Base-by-base conservation (phyloP, 2,329 filamentous ascomycete genomes). In the Byssochlamys sp. region DNA sequence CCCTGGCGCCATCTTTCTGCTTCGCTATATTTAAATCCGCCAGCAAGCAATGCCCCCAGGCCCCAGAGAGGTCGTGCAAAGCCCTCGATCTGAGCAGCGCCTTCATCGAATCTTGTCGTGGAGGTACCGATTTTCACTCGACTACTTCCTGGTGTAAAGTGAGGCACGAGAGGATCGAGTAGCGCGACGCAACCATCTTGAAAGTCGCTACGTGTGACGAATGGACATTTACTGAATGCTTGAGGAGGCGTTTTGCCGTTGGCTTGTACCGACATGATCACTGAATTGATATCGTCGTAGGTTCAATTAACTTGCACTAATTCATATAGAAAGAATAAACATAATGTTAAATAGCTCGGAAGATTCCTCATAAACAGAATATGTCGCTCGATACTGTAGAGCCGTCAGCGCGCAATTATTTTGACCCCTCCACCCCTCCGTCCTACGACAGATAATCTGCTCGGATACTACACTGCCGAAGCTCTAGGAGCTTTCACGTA, bases 21-120 rank as follows among this genome's bases (percentile, higher is more conserved):
- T 1, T 82, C 83, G 11, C 77, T 75, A 67, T 89, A 91, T 45
- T 81, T 75, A 54, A 83, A 85, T 4, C 82, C 83, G 6, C 88
- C 87, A 6, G 84, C 87, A 5, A 91, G 76, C 14, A 91, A 75
- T 14, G 85, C 84, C 2, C 86, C 85, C 19, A 91, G 73, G 1
- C 84, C 89, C 88, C 88, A 91, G 54, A 91, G 77, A 0, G 89
- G 88, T 1, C 89, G 82, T 51, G 85, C 86, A 66, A 86, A 85
- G 26, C 88, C 88, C 72, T 92, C 89, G 33, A 91, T 81, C 67
- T 91, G 87, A 1, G 88, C 87, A 7, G 87, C 88, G 1, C 84
- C 82, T 69, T 90, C 85, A 67, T 91, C 89, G 69, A 91, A 91
- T 10, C 87, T 79, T 24, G 89, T 89, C 19, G 87, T 87, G 0